phyloP scores from a whole-genome alignment of 345 rosid genomes.

The Psidium friedrichsthalianum region DNA sequence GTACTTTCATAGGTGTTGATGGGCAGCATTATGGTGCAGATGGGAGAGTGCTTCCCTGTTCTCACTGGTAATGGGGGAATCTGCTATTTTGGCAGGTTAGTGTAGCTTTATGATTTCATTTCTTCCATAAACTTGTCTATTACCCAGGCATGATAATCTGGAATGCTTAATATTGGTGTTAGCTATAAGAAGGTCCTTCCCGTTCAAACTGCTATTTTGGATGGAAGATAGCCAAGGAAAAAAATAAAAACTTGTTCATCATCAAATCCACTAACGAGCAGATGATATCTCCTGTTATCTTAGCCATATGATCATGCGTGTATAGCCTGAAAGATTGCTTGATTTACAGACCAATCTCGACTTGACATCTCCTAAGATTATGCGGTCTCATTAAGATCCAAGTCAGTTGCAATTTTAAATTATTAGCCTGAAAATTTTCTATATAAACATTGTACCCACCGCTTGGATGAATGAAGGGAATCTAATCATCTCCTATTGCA shows the following conservation, averaged over 20 bases:
- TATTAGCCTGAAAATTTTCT: not conserved
- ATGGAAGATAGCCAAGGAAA: not conserved
- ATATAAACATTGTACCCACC: not conserved
- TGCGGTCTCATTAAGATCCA: not conserved
- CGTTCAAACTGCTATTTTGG: not conserved
- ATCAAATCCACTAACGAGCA: not conserved
- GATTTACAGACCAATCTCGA: not conserved
- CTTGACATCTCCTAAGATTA: not conserved
- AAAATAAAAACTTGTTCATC: not conserved
- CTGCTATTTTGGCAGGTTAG: slow-evolving; percentile 90
- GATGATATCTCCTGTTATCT: not conserved
- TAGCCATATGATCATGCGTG: not conserved
- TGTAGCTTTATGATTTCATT: not conserved
- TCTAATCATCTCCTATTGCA: slow-evolving; percentile 17
- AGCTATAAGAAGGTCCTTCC: not conserved
- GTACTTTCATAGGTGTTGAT: slow-evolving; percentile 17
- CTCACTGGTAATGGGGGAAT: slow-evolving; percentile 67
- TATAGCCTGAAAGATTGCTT: not conserved
- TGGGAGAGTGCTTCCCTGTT: slow-evolving; percentile 83
- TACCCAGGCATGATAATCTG: not conserved
- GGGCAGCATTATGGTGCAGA: slow-evolving; percentile 44
- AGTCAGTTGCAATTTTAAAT: not conserved
- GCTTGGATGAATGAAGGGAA: not conserved
- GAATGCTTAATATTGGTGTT: not conserved
- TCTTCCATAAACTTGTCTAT: not conserved